These are phyloP conservation scores for Cucumis melo DNA, from an alignment of 306 rosid species.

Conservation along the genomic window DNA sequence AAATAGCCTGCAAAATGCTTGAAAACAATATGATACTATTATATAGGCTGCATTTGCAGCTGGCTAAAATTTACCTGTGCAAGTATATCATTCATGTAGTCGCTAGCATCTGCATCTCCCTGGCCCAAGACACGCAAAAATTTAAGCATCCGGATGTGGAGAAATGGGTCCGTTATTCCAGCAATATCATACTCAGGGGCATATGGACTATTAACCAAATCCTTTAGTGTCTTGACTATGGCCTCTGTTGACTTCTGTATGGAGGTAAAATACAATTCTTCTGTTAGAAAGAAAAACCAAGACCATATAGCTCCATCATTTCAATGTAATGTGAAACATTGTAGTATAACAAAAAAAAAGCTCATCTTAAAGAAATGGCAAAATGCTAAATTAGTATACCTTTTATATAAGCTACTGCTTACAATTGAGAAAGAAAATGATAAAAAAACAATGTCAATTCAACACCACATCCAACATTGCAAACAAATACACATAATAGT, in stretches of 20 bases:
- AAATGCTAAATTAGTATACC: background rate
- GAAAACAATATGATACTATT: background rate
- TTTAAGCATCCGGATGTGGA: constrained; percentile 81
- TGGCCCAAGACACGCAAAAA: constrained; percentile 87
- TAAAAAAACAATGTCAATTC: background rate
- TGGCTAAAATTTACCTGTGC: constrained; percentile 63
- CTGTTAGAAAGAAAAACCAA: constrained; percentile 10
- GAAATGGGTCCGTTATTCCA: constrained; percentile 96
- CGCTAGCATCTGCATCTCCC: constrained; percentile 88
- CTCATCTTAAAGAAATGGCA: background rate
- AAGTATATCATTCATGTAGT: constrained; percentile 93
- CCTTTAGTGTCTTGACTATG: constrained; percentile 78
- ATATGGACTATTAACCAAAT: constrained; percentile 81
- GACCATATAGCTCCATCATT: background rate
- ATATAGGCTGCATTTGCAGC: background rate
- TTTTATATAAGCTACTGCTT: background rate
- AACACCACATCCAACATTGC: background rate
- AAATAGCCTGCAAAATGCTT: background rate
- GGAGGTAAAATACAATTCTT: constrained; percentile 16
- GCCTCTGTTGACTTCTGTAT: constrained; percentile 80
- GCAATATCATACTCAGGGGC: constrained; percentile 94
- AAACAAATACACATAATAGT: background rate
- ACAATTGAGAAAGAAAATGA: background rate
- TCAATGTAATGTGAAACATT: background rate
- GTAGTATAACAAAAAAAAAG: background rate